These are phyloP conservation scores for Nepenthes gracilis DNA, from an alignment of 148 eudicot species.

Conservation along the genomic window DNA sequence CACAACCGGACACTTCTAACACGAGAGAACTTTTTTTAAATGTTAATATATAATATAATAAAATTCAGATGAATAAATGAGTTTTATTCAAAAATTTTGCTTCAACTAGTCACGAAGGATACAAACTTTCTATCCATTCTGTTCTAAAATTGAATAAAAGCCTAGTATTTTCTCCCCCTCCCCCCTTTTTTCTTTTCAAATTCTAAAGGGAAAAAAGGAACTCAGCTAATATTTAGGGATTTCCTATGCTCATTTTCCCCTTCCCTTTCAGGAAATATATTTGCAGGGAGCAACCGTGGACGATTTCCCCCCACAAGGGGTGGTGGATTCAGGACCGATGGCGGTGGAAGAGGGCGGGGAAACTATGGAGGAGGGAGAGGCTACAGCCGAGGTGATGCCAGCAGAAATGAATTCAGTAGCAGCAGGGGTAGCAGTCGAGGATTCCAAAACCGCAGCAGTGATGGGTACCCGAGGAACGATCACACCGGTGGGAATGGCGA, in stretches of 20 bases:
- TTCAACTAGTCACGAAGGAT: too few relatives aligned
- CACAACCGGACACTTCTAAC: too few relatives aligned
- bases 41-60: too few relatives aligned
- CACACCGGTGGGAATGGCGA: conserved; percentile 13
- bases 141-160: too few relatives aligned
- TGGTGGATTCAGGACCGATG: conserved; percentile 54
- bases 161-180: too few relatives aligned
- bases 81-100: too few relatives aligned
- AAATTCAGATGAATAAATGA: too few relatives aligned
- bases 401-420: conserved; percentile 19
- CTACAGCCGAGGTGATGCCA: conserved; percentile 44
- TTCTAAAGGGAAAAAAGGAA: too few relatives aligned
- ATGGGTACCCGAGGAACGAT: conserved; percentile 48
- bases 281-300: conserved; percentile 44
- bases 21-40: too few relatives aligned
- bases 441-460: conserved; percentile 32
- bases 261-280: background rate
- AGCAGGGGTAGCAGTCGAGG: conserved; percentile 37
- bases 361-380: conserved; percentile 56
- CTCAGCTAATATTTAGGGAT: too few relatives aligned
- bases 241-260: background rate
- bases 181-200: too few relatives aligned
- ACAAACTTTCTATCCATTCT: too few relatives aligned
- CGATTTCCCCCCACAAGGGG: conserved; percentile 53
- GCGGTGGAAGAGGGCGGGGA: conserved; percentile 56